Evolutionary conservation across 352 stramenopile species (phyloP).

Genomic region (Phytophthora palmivora): DNA sequence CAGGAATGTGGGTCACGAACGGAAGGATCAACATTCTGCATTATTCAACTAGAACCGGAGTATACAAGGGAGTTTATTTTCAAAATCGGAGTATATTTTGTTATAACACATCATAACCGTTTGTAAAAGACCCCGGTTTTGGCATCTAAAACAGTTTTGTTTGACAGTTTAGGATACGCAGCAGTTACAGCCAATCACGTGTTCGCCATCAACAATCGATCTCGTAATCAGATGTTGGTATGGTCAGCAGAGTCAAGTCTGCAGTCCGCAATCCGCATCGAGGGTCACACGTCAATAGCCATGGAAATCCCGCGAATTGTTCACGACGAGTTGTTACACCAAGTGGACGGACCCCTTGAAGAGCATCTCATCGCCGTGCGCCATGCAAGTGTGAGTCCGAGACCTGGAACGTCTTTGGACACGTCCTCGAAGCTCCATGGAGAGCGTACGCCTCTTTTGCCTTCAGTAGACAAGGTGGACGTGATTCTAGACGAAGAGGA

Average conservation of each 20-base stretch:
- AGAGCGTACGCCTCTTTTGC: conserved; percentile 38
- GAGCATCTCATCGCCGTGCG: conserved; percentile 34
- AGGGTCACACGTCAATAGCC: conserved; percentile 4
- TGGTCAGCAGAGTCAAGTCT: neutral
- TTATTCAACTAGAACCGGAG: too few species aligned
- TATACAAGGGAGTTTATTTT: too few species aligned
- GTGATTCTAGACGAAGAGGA: conserved; percentile 48
- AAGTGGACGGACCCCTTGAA: conserved; percentile 53
- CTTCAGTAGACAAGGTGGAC: conserved; percentile 39
- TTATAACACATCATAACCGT: too few species aligned
- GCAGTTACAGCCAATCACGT: conserved; percentile 6
- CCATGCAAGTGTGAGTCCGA: conserved; percentile 24
- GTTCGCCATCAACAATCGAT: conserved; percentile 7
- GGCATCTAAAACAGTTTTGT: too few species aligned
- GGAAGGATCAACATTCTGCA: too few species aligned
- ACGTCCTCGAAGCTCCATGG: conserved; percentile 5
- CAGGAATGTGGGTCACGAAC: conserved; percentile 6
- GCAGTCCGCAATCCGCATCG: conserved; percentile 24
- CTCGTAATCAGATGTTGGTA: conserved; percentile 11
- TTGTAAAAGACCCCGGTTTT: too few species aligned
- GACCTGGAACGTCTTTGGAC: conserved; percentile 3
- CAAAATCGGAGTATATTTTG: too few species aligned
- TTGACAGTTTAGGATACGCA: conserved; percentile 9
- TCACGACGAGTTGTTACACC: conserved; percentile 61
- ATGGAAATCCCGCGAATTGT: conserved; percentile 60